Evolutionary conservation across 2,329 filamentous ascomycete species (phyloP), one percentile per base, ranked within the genome.

Genomic region (Cladorrhinum sp.): DNA sequence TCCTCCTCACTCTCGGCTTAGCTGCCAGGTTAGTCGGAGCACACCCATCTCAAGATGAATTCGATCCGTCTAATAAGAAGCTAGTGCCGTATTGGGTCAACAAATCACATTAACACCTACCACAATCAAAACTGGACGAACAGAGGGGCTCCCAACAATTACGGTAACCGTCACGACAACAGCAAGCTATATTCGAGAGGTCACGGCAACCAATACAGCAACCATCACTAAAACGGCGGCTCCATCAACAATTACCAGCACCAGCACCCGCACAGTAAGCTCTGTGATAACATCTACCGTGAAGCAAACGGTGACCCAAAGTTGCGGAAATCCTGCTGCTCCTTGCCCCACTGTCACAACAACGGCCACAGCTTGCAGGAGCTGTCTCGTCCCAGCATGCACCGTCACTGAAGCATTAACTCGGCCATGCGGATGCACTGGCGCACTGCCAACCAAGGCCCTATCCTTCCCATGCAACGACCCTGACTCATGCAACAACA

Each of bases 401-500:
- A 68, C 67, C 24, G 64, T 57, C 9, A 68, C 66, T 9, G 20
- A 27, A 12, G 62, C 61, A 1, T 59, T 69, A 4, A 66, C 65
- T 1, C 55, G 59, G 49, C 64, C 67, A 0, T 65, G 63, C 50
- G 66, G 65, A 6, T 70, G 68, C 54, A 50, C 23, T 10, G 64
- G 57, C 51, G 56, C 64, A 6, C 57, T 70, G 57, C 63, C 68
- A 18, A 70, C 68, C 3, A 59, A 62, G 2, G 66, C 64, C 1
- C 63, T 68, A 16, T 65, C 65, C 36, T 69, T 71, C 32, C 65
- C 67, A 1, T 71, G 68, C 61, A 59, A 55, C 58, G 50, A 63
- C 25, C 50, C 61, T 7, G 62, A 68, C 9, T 38, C 60, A 24
- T 70, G 69, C 64, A 63, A 66, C 57, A 63, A 63, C n/a, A 71